phyloP scores from a whole-genome alignment of 116 monocot species.

The Iris pallida region DNA sequence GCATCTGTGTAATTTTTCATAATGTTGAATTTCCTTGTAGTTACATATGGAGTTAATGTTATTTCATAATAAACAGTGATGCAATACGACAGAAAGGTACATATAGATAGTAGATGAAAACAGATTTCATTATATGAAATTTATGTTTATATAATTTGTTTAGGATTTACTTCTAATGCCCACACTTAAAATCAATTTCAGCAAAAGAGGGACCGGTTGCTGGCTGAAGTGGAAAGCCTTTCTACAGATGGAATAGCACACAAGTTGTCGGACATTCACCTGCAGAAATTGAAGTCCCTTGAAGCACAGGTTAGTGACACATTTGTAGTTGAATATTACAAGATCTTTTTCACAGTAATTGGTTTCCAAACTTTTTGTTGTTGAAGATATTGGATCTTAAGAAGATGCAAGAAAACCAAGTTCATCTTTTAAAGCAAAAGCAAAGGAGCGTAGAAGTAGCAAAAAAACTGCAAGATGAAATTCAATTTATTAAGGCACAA shows the following conservation, averaged over 20 bases:
- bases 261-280: slow-evolving; percentile 63
- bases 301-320: slow-evolving; percentile 71
- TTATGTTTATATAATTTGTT: background rate
- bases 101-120: no score
- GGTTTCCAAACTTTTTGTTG: slow-evolving; percentile 1
- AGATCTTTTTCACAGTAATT: background rate
- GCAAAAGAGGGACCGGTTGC: slow-evolving; percentile 84
- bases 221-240: slow-evolving; percentile 90
- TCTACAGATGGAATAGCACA: slow-evolving; percentile 66
- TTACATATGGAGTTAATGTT: no score
- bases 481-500: slow-evolving; percentile 91
- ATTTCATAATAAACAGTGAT: no score
- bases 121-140: no score
- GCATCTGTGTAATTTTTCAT: no score
- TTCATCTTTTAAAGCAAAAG: slow-evolving; percentile 93
- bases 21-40: no score
- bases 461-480: slow-evolving; percentile 95
- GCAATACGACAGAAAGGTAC: no score
- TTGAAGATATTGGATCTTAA: slow-evolving; percentile 91
- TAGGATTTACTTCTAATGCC: slow-evolving; percentile 1
- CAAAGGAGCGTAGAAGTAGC: slow-evolving; percentile 97
- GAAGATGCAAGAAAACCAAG: slow-evolving; percentile 98
- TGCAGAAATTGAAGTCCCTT: slow-evolving; percentile 82
- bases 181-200: slow-evolving; percentile 27
- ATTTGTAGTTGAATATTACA: background rate